Base-by-base conservation (phyloP, 1,284 basidiomycete species). In the Malassezia japonica region DNA sequence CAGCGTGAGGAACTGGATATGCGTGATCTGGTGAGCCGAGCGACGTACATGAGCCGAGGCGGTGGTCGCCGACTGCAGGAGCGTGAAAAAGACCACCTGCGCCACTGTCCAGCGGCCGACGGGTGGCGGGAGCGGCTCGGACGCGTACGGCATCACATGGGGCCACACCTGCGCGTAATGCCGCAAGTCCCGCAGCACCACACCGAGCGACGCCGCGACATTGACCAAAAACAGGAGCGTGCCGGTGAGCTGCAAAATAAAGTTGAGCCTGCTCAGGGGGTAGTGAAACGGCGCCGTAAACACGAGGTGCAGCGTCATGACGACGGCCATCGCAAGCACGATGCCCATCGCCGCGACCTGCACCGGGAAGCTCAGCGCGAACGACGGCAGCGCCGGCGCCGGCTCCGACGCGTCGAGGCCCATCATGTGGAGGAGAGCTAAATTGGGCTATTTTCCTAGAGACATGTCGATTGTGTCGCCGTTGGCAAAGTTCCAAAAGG, bases 241-340 rank as follows among this genome's bases (percentile, higher is more conserved):
- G 23, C 86, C 86, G 2, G 82, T 81, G 12, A 94, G 74, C 73
- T 96, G 92, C 25, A 96, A 81, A 51, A 83, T 77, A 73, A 86
- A 98, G 78, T 98, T 98, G 65, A 86, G 80, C 10, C 83, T 84
- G 1, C 89, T 88, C 34, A 98, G 83, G 0, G 89, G 88, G 79
- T 86, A 88, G 75, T 98, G 92, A 65, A 95, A 96, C 70, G 91
- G 87, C 0, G 85, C 85, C 16, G 94, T 96, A 76, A 98, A 96
- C 54, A 90, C 74, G 55, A 98, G 82, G 64, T 96, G 90, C 55
- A 92, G 82, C 64, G 92, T 78, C 25, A 98, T 82, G n/a, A 95
- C 84, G 40, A 80, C 77, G 38, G 87, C 81, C 51, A 98, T 82
- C 1, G 92, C 87, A 56, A 94, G 75, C 20, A 89, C 83, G 64